Conservation (phyloP, 345 rosid genomes). For the Eucalyptus rudis region DNA sequence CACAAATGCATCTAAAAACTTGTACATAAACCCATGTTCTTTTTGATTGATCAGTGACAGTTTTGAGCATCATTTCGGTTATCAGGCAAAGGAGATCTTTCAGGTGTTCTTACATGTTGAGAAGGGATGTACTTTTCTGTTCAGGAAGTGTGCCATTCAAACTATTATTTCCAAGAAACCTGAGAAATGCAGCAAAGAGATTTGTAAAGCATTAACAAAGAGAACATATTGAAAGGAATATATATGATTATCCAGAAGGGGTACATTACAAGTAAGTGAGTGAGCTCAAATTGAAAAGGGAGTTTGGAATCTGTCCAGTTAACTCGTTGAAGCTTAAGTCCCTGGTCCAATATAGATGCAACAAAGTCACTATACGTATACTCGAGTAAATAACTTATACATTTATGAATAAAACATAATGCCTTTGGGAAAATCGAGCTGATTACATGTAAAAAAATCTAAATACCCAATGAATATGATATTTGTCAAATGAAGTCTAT, state of each 20-base stretch:
- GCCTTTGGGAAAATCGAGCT: not conserved
- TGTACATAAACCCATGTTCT: not conserved
- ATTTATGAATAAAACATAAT: not conserved
- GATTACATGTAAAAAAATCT: not conserved
- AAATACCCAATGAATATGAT: not conserved
- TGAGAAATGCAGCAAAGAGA: conserved; percentile 5
- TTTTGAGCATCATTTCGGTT: not conserved
- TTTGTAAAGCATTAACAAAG: not conserved
- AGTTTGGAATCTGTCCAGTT: conserved; percentile 18
- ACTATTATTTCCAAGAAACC: conserved; percentile 56
- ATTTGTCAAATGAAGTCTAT: not conserved
- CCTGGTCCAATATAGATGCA: conserved; percentile 5
- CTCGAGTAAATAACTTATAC: not conserved
- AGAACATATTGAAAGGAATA: not conserved
- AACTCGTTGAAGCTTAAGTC: conserved; percentile 27
- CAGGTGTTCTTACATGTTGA: conserved; percentile 35
- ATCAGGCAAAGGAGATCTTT: not conserved
- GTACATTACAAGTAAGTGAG: conserved; percentile 41
- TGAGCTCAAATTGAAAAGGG: conserved; percentile 26
- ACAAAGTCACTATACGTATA: not conserved
- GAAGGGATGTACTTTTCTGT: conserved; percentile 25
- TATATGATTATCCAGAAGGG: not conserved
- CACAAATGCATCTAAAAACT: not conserved
- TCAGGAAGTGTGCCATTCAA: conserved; percentile 47
- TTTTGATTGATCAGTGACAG: not conserved